Conservation (phyloP, 345 rosid genomes). For the Brassica nigra region DNA sequence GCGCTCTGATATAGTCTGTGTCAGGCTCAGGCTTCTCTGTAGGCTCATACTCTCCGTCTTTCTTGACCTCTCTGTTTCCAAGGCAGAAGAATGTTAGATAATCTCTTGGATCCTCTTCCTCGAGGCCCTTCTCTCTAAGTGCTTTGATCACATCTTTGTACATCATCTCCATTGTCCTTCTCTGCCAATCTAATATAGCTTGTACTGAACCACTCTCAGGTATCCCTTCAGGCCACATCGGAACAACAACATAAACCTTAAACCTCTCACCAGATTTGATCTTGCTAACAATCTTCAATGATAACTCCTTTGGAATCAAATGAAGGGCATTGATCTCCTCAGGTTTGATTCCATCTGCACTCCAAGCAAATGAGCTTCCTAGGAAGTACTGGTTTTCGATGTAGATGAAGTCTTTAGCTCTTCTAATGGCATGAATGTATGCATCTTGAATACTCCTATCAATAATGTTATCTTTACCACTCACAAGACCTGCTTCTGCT, state of each 20-base stretch:
- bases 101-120: neutral
- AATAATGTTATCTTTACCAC: neutral
- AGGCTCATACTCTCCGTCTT: slow-evolving; percentile 2
- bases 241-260: neutral
- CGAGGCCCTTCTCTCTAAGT: neutral
- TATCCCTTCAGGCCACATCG: slow-evolving; percentile 1
- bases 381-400: neutral
- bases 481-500: neutral
- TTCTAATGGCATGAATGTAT: neutral
- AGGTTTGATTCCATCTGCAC: neutral
- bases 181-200: neutral
- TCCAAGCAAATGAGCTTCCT: slow-evolving; percentile 1
- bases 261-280: neutral
- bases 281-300: neutral
- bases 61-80: neutral
- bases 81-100: neutral
- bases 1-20: neutral
- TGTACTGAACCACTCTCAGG: neutral
- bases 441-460: slow-evolving; percentile 1
- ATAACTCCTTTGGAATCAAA: neutral
- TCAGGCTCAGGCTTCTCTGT: neutral
- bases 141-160: neutral
- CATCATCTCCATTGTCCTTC: slow-evolving; percentile 1
- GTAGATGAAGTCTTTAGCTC: neutral
- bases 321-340: neutral